Evolutionary conservation across 805 yeast genomes (phyloP).

Genomic region (Candida sithepensis): DNA sequence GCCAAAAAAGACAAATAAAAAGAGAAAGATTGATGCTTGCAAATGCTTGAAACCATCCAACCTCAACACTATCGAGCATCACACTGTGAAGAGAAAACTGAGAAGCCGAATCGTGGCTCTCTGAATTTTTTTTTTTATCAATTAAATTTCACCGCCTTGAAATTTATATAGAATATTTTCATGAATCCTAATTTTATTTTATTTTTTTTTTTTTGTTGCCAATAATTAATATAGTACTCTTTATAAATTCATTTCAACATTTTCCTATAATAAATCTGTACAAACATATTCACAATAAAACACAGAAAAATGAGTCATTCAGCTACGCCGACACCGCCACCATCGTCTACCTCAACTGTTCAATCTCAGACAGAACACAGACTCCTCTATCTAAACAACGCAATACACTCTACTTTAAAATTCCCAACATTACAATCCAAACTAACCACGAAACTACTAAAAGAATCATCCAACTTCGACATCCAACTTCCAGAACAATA

Average conservation of each 20-base stretch:
- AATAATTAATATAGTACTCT: too few species aligned
- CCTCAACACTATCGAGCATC: too few species aligned
- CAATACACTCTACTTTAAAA: slow-evolving; percentile 13
- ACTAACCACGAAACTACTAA: slow-evolving; percentile 12
- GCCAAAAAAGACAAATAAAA: background rate
- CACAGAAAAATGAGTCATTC: background rate
- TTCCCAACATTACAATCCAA: slow-evolving; percentile 15
- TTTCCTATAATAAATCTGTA: too few species aligned
- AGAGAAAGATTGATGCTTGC: background rate
- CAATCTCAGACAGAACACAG: slow-evolving; percentile 6
- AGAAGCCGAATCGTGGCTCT: background rate
- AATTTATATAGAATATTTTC: background rate
- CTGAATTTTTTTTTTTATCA: too few species aligned
- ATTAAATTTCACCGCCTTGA: background rate
- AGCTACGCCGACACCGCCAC: background rate
- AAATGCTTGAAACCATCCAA: background rate
- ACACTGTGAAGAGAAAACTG: background rate
- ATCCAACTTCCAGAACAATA: slow-evolving; percentile 15
- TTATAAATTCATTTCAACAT: too few species aligned
- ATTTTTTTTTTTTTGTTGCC: background rate
- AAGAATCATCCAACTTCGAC: slow-evolving; percentile 10
- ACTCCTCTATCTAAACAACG: slow-evolving; percentile 16
- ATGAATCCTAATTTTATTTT: background rate
- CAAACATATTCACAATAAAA: too few species aligned
- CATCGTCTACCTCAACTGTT: background rate